These are phyloP conservation scores for Aureobasidium sp. DNA, from an alignment of 2,329 filamentous ascomycete genomes.

Conservation along the genomic window DNA sequence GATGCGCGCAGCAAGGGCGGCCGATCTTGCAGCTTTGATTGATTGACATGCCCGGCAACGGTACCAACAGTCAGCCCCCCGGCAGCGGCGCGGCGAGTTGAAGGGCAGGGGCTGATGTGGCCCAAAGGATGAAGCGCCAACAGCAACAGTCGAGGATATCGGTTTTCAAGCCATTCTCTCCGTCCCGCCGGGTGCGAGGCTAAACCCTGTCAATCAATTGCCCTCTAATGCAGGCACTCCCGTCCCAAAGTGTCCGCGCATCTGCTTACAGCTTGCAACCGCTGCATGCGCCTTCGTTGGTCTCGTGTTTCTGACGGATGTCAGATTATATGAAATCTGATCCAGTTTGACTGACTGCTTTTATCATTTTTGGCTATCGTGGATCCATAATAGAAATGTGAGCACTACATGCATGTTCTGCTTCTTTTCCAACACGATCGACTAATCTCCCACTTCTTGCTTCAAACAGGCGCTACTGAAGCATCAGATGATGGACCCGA, in stretches of 20 bases:
- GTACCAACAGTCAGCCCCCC: slow-evolving; percentile 9
- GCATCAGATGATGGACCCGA: slow-evolving; percentile 10
- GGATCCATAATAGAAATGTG: background rate
- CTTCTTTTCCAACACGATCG: background rate
- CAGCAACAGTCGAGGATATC: slow-evolving; percentile 1
- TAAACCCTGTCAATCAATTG: slow-evolving; percentile 10
- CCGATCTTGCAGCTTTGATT: slow-evolving; percentile 14
- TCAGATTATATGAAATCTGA: slow-evolving; percentile 6
- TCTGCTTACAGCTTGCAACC: background rate
- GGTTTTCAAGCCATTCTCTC: slow-evolving; percentile 4
- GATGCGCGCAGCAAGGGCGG: slow-evolving; percentile 14
- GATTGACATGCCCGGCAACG: slow-evolving; percentile 13
- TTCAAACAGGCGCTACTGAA: slow-evolving; percentile 10
- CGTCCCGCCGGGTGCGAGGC: slow-evolving; percentile 5
- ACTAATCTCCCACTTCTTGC: slow-evolving; percentile 8
- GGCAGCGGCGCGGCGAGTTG: slow-evolving; percentile 8
- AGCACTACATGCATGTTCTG: background rate
- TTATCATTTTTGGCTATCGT: background rate
- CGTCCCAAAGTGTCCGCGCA: slow-evolving; percentile 5
- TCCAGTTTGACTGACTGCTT: background rate
- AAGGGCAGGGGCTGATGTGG: slow-evolving; percentile 10
- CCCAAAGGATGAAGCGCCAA: slow-evolving; percentile 1
- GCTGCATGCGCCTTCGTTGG: slow-evolving; percentile 11
- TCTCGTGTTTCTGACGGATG: background rate
- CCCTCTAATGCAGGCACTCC: slow-evolving; percentile 15